phyloP scores from a whole-genome alignment of 2,329 filamentous ascomycete species.

The Penicillium polonicum region DNA sequence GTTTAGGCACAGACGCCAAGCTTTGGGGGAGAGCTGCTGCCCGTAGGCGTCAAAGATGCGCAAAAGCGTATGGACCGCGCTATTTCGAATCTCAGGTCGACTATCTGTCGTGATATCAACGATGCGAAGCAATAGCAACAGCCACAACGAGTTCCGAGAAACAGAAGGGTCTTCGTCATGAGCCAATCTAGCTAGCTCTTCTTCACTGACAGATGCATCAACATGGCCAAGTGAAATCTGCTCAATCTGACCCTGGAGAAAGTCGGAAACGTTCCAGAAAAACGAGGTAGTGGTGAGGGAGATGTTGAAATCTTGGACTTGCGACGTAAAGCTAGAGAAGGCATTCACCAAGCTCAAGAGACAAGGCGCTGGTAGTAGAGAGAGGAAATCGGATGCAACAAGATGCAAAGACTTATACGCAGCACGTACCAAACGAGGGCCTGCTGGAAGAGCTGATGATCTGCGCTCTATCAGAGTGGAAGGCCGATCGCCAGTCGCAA shows the following conservation, averaged over 20 bases:
- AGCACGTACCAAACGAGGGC: constrained; percentile 74
- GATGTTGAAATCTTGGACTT: constrained; percentile 91
- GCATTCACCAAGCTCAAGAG: constrained; percentile 80
- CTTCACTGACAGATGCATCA: constrained; percentile 53
- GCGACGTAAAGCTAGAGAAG: constrained; percentile 82
- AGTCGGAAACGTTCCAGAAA: constrained; percentile 94
- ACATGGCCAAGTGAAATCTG: constrained; percentile 40
- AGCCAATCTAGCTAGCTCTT: constrained; percentile 58
- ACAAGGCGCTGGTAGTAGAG: constrained; percentile 68
- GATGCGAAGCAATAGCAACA: constrained; percentile 40
- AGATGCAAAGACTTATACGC: constrained; percentile 89
- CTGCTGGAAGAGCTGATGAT: constrained; percentile 42
- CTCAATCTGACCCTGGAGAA: constrained; percentile 59
- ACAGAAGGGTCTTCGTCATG: constrained; percentile 58
- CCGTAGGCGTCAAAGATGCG: constrained; percentile 91
- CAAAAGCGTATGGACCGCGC: constrained; percentile 83
- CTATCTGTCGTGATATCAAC: constrained; percentile 43
- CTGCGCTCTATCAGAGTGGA: constrained; percentile 17
- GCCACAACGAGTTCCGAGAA: constrained; percentile 47
- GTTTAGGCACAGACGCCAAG: constrained; percentile 81
- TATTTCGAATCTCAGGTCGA: constrained; percentile 48
- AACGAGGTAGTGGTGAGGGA: constrained; percentile 92
- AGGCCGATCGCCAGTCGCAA: constrained; percentile 29
- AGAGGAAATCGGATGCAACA: constrained; percentile 90
- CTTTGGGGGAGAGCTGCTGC: constrained; percentile 70